Conservation (phyloP, 441 rosid genomes). For the Erodium texanum region DNA sequence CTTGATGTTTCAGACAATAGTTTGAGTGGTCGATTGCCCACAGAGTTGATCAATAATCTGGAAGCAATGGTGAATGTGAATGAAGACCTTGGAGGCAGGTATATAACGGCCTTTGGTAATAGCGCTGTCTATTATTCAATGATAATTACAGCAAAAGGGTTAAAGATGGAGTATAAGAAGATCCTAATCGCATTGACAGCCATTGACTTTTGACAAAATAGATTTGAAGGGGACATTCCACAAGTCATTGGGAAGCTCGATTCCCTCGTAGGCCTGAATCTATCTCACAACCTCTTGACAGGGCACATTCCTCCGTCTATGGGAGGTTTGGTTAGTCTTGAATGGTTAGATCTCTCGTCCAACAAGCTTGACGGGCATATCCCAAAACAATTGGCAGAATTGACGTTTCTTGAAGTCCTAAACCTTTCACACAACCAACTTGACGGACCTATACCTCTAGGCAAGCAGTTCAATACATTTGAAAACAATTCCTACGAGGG, state of each 20-base stretch:
- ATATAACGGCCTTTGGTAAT: background rate
- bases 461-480: too few relatives aligned
- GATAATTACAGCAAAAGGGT: background rate
- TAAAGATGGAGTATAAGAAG: background rate
- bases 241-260: constrained; percentile 13
- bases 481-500: too few relatives aligned
- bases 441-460: constrained; percentile 17
- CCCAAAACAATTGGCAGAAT: constrained; percentile 12
- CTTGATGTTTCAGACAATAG: background rate
- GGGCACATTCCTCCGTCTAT: constrained; percentile 22
- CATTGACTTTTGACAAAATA: too few relatives aligned
- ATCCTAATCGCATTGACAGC: background rate
- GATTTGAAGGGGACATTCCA: constrained; percentile 19
- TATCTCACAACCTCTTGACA: constrained; percentile 19
- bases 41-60: background rate
- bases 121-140: background rate
- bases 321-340: constrained; percentile 14
- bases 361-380: constrained; percentile 21
- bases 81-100: background rate
- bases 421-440: constrained; percentile 20
- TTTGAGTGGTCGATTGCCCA: background rate
- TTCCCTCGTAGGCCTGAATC: constrained; percentile 20
- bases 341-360: constrained; percentile 23
- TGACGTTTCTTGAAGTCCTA: constrained; percentile 17
- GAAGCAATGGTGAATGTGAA: background rate